Conservation (phyloP, 345 rosid species). For the Populus davidiana region DNA sequence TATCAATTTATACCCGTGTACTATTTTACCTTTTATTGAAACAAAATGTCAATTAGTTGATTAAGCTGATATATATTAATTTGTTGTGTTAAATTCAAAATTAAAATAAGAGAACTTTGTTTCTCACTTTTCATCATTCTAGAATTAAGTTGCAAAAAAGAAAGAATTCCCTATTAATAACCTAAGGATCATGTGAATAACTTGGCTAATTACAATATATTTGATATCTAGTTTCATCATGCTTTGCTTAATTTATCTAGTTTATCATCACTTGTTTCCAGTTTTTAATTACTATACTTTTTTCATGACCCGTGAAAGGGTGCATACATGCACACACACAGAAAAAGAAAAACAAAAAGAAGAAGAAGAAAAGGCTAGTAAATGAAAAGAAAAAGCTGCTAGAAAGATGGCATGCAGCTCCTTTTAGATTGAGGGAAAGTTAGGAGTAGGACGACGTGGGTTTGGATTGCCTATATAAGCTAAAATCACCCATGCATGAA, state of each 20-base stretch:
- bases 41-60: too few relatives aligned
- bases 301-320: neutral
- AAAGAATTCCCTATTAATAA: too few relatives aligned
- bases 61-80: too few relatives aligned
- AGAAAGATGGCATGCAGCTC: neutral
- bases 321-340: neutral
- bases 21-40: too few relatives aligned
- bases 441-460: neutral
- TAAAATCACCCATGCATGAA: slow-evolving; percentile 15
- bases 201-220: neutral
- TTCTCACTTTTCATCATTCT: too few relatives aligned
- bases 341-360: neutral
- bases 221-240: too few relatives aligned
- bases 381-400: slow-evolving; percentile 19
- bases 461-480: slow-evolving; percentile 7
- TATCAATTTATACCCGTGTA: neutral
- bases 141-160: neutral
- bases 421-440: neutral
- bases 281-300: neutral
- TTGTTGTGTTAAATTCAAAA: too few relatives aligned
- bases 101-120: too few relatives aligned
- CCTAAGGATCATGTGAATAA: neutral
- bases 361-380: neutral
- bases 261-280: neutral
- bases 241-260: too few relatives aligned